These are phyloP conservation scores for Metroxylon sagu DNA, from an alignment of 176 grass and related monocot genomes.

Conservation along the genomic window DNA sequence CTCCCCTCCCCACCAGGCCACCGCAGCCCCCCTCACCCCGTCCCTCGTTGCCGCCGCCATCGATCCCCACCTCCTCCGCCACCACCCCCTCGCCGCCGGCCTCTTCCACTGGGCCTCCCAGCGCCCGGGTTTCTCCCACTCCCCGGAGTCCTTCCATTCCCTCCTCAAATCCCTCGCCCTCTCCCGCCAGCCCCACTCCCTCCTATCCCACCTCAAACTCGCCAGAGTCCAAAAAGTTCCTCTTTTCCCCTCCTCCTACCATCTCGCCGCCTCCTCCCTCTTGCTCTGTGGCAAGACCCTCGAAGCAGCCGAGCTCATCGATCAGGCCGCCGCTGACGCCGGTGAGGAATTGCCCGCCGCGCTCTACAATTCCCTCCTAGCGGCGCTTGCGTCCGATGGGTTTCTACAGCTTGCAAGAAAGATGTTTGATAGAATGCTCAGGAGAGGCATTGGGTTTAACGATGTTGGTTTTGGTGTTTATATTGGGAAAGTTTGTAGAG, in stretches of 20 bases:
- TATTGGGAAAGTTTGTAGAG: constrained; percentile 23
- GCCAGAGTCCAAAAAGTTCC: background rate
- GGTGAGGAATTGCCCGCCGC: constrained; percentile 14
- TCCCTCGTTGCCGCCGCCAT: constrained; percentile 20
- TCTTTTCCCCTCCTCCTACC: constrained; percentile 8
- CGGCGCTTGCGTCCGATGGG: constrained; percentile 20
- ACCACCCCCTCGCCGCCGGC: constrained; percentile 35
- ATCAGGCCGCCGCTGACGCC: background rate
- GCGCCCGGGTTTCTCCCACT: constrained; percentile 7
- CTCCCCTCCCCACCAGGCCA: constrained; percentile 3
- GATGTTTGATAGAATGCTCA: constrained; percentile 63
- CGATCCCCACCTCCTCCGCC: constrained; percentile 29
- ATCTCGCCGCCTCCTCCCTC: constrained; percentile 9
- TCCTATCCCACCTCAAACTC: constrained; percentile 8
- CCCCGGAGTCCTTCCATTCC: constrained; percentile 11
- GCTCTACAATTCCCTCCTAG: constrained; percentile 51
- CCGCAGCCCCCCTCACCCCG: constrained; percentile 5
- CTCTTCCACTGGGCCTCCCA: constrained; percentile 40
- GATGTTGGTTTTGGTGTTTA: constrained; percentile 67
- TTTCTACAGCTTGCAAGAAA: constrained; percentile 36
- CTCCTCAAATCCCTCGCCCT: constrained; percentile 28
- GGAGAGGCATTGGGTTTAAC: constrained; percentile 6
- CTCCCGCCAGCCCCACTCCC: background rate
- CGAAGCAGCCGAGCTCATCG: constrained; percentile 5
- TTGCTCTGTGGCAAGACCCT: constrained; percentile 1